Percentiles rank a stretch among this genome's conserved stretches.
These are phyloP conservation scores for Pseudocercospora crystallina DNA, from an alignment of 2,329 filamentous ascomycete genomes.

Conservation along the genomic window DNA sequence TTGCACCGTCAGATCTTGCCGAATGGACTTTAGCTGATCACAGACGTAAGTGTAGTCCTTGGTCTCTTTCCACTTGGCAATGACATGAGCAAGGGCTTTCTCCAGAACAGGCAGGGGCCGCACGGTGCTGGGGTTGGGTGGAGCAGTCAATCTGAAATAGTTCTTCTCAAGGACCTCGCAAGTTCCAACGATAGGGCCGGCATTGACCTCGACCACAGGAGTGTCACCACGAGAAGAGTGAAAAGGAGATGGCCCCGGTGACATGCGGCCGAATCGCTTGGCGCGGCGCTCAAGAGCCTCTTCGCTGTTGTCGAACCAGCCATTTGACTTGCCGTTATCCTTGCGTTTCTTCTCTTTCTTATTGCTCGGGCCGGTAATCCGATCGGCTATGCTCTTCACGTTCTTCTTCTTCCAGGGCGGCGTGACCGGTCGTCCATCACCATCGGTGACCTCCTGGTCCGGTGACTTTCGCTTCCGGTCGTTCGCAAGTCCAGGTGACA, in stretches of 20 bases:
- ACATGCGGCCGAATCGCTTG: conserved; percentile 68
- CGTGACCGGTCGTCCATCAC: conserved; percentile 50
- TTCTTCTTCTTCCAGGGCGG: conserved; percentile 73
- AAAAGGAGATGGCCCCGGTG: conserved; percentile 54
- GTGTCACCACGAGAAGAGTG: conserved; percentile 47
- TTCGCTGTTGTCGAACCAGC: conserved; percentile 56
- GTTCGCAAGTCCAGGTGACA: conserved; percentile 20
- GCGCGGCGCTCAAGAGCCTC: conserved; percentile 84
- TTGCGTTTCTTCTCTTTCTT: conserved; percentile 45
- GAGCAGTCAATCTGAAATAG: conserved; percentile 89
- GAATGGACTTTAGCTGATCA: conserved; percentile 98
- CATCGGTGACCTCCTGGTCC: conserved; percentile 57
- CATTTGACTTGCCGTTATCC: conserved; percentile 37
- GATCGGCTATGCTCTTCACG: conserved; percentile 67
- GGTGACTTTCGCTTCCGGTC: conserved; percentile 82
- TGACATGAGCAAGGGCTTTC: conserved; percentile 82
- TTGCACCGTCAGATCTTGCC: conserved; percentile 96
- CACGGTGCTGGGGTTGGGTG: conserved; percentile 84
- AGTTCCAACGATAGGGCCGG: conserved; percentile 78
- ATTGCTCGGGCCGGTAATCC: conserved; percentile 65
- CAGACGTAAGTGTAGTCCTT: conserved; percentile 97
- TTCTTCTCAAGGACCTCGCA: conserved; percentile 85
- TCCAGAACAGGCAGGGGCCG: conserved; percentile 78
- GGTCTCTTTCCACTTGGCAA: conserved; percentile 91
- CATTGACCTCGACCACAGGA: conserved; percentile 45